Evolutionary conservation across 495 filamentous ascomycete species (phyloP).

Genomic region (Baudoinia panamericana): DNA sequence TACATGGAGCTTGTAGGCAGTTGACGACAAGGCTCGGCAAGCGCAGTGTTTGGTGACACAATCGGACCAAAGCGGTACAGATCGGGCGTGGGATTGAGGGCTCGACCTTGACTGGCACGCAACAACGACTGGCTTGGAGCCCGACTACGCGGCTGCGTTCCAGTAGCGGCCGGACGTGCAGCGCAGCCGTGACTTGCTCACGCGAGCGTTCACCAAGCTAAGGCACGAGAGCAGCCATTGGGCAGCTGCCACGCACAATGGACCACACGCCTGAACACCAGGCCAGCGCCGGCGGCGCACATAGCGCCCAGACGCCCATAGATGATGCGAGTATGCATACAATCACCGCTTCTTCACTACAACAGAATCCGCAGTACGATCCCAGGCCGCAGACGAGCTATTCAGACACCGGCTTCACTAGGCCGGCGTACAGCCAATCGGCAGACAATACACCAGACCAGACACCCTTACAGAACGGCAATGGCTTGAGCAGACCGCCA

Average conservation of each 20-base stretch:
- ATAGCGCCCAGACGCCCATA: conserved; percentile 7
- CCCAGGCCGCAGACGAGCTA: conserved; percentile 31
- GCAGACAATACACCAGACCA: conserved; percentile 23
- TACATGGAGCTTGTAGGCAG: too few relatives aligned
- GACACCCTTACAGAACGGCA: conserved; percentile 18
- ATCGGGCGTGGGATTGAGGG: too few relatives aligned
- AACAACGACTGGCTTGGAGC: too few relatives aligned
- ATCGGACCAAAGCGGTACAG: too few relatives aligned
- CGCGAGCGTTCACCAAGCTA: too few relatives aligned
- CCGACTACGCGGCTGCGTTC: too few relatives aligned
- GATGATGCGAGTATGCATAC: conserved; percentile 30
- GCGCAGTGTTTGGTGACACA: too few relatives aligned
- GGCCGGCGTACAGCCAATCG: conserved; percentile 24
- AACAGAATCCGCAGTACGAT: conserved; percentile 18
- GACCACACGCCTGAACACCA: conserved; percentile 8
- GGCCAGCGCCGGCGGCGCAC: conserved; percentile 2
- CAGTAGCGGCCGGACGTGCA: too few relatives aligned
- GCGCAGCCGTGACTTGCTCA: too few relatives aligned
- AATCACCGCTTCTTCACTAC: conserved; percentile 28
- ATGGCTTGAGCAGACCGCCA: conserved; percentile 18
- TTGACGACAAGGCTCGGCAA: too few relatives aligned
- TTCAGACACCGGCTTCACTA: conserved; percentile 31
- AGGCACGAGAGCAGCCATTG: conserved; percentile 1
- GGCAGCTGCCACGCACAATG: conserved; percentile 7
- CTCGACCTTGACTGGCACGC: too few relatives aligned